Percentiles rank a stretch among this genome's conserved stretches.
phyloP scores from a whole-genome alignment of 495 filamentous ascomycete genomes.

The Penicillium dipodomyicola region DNA sequence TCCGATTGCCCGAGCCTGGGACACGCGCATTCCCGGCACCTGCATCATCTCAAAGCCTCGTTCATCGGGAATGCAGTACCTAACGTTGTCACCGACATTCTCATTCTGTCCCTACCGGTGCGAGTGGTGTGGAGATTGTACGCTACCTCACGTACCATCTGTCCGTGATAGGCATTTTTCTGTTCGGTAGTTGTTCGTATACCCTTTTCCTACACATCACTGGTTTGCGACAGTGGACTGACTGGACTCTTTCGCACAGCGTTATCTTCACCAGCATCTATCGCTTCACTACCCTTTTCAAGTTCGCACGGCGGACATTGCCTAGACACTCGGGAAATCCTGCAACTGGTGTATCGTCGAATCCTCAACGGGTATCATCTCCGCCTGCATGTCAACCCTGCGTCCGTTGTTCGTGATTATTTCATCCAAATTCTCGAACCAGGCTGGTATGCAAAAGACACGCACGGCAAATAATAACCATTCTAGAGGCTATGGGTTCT shows the following conservation, averaged over 20 bases:
- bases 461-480: not conserved
- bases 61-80: conserved; percentile 48
- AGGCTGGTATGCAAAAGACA: not conserved
- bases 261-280: conserved; percentile 19
- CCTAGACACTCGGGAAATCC: conserved; percentile 17
- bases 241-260: not conserved
- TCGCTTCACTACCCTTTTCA: conserved; percentile 13
- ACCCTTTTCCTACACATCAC: too few species aligned
- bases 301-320: conserved; percentile 1
- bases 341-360: conserved; percentile 19
- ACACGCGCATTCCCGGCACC: conserved; percentile 28
- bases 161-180: conserved; percentile 17
- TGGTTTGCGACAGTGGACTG: not conserved
- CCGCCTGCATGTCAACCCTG: conserved; percentile 16
- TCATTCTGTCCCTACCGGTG: conserved; percentile 46
- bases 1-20: conserved; percentile 43
- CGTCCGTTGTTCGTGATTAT: conserved; percentile 13
- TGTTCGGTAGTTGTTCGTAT: conserved; percentile 20
- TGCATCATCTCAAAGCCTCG: conserved; percentile 47
- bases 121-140: conserved; percentile 43
- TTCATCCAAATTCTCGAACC: conserved; percentile 5
- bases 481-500: not conserved
- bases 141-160: too few species aligned
- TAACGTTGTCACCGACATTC: conserved; percentile 47
- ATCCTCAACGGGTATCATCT: conserved; percentile 14